Evolutionary conservation across 1,139 yeast genomes (phyloP), one percentile per base, ranked within the genome.

Genomic region (Pichia sp.): DNA sequence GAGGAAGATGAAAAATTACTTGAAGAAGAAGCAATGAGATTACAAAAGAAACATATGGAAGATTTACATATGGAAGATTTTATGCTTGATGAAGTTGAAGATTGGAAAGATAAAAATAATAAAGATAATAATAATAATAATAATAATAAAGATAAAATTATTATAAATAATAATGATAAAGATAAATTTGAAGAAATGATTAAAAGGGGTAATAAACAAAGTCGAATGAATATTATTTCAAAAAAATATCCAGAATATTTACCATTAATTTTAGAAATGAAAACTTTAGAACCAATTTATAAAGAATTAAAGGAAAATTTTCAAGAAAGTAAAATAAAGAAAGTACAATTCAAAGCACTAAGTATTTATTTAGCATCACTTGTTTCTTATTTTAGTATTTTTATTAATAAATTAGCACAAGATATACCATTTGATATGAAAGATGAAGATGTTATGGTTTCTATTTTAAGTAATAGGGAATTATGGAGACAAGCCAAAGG

Each of bases 391-490:
- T 80, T 87, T 62, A 86, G 94, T 9, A 62, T 89, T 34, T 75
- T 89, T 52, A 64, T 76, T 36, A 80, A 78, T 33, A 70, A 76
- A 36, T 64, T 82, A 46, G 69, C 69, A 35, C 69, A 70, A 35
- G 77, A 72, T 5, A 84, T 80, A 43, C 71, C 73, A 8, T 80
- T 82, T 56, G 71, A 82, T 29, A 79, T 90, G 82, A 87, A 85
- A 56, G 94, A 86, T 47, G 90, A 83, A 55, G 86, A 92, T 3
- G 83, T 90, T 3, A 89, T 90, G 96, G 90, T 86, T 57, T 75
- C 83, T 30, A 82, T 90, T 37, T 69, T 90, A 48, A 80, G 84
- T 45, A 73, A 92, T 3, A 74, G 94, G 54, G 96, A 89, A 60
- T 74, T 85, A n/a, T 90, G 97, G 96, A 76, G 94, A 60, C 90